Conservation (phyloP, 495 filamentous ascomycete species). For the Xylaria cubensis region DNA sequence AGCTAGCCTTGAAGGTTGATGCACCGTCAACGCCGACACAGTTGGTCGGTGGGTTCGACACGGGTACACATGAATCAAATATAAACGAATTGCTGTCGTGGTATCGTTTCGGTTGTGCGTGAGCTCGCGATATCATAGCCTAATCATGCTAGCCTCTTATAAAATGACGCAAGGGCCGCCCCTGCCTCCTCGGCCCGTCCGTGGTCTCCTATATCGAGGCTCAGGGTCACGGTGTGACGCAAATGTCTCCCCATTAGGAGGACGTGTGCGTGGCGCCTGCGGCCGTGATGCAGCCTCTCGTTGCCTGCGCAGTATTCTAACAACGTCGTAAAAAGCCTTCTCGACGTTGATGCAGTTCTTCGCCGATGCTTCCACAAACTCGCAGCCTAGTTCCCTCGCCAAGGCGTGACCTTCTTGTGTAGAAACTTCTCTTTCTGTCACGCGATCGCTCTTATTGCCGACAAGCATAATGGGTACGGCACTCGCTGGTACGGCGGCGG, state of each 20-base stretch:
- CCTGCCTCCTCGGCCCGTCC: constrained; percentile 2
- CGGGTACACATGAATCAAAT: constrained; percentile 22
- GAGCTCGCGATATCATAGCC: constrained; percentile 24
- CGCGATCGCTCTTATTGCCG: constrained; percentile 96
- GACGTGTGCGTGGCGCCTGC: constrained; percentile 38
- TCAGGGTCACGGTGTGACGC: neutral
- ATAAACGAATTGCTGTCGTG: constrained; percentile 24
- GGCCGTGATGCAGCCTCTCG: constrained; percentile 62
- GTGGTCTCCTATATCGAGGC: constrained; percentile 14
- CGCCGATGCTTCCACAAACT: constrained; percentile 98
- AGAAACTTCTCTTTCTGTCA: constrained; percentile 93
- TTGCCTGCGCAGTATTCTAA: constrained; percentile 84
- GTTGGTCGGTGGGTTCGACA: constrained; percentile 14
- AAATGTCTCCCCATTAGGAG: constrained; percentile 24
- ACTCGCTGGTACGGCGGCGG: constrained; percentile 57
- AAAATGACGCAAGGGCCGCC: constrained; percentile 42
- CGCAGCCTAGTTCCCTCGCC: constrained; percentile 90
- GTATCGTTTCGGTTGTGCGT: constrained; percentile 23
- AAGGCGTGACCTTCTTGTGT: constrained; percentile 94
- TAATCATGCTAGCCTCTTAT: constrained; percentile 33
- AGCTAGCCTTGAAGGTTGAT: constrained; percentile 22
- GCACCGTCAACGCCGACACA: constrained; percentile 22
- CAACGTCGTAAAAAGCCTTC: constrained; percentile 98
- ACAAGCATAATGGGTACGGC: constrained; percentile 97
- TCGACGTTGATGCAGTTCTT: constrained; percentile 99